phyloP scores from a whole-genome alignment of 2,329 filamentous ascomycete species.

The Stemphylium beticola region DNA sequence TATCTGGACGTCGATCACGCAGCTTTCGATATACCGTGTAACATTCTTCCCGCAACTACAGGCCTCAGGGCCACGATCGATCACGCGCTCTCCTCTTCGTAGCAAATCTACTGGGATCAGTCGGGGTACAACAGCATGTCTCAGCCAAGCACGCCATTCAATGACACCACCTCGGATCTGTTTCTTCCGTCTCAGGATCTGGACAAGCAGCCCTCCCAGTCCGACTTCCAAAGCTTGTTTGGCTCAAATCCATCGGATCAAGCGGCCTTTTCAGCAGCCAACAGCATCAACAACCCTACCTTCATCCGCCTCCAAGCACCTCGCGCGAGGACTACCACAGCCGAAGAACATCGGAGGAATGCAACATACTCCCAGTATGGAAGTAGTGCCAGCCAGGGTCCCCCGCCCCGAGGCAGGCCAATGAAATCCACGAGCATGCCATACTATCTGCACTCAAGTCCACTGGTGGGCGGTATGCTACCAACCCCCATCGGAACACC shows the following conservation, averaged over 20 bases:
- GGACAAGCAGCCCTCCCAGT: conserved; percentile 14
- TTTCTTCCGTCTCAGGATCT: conserved; percentile 7
- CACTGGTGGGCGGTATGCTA: conserved; percentile 10
- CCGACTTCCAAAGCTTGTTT: conserved; percentile 20
- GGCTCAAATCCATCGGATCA: neutral
- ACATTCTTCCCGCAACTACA: conserved; percentile 17
- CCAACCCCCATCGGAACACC: conserved; percentile 23
- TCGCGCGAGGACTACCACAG: conserved; percentile 8
- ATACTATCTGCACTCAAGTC: conserved; percentile 6
- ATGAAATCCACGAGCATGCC: conserved; percentile 10
- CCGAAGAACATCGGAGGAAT: conserved; percentile 11
- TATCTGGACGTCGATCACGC: conserved; percentile 27
- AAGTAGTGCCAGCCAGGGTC: conserved; percentile 16
- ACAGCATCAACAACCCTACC: conserved; percentile 22
- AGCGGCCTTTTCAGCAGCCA: conserved; percentile 7
- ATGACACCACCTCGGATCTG: neutral
- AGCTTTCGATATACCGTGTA: conserved; percentile 25
- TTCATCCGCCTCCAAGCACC: conserved; percentile 33
- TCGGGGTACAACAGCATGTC: conserved; percentile 20
- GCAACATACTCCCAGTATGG: conserved; percentile 3
- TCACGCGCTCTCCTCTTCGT: conserved; percentile 2
- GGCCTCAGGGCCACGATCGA: conserved; percentile 4
- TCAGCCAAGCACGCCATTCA: conserved; percentile 21
- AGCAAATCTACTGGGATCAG: neutral
- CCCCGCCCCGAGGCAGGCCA: neutral